These are phyloP conservation scores for Albatrellus ellisii DNA, from an alignment of 768 basidiomycete genomes.

Conservation along the genomic window DNA sequence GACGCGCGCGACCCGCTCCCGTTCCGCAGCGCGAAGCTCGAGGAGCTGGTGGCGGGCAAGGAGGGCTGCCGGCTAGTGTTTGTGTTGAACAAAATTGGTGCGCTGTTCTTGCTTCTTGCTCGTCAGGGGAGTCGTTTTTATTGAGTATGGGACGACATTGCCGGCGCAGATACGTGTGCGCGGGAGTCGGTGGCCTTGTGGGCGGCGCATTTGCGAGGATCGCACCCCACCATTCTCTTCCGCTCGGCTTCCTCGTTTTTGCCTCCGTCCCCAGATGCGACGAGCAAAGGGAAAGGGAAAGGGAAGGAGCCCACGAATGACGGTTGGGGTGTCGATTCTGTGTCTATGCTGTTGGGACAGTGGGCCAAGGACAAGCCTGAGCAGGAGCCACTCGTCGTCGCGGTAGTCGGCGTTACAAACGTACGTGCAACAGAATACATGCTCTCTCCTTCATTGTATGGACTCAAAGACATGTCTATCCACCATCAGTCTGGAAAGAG, in stretches of 20 bases:
- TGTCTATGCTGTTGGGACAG: slow-evolving; percentile 34
- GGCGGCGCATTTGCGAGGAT: slow-evolving; percentile 44
- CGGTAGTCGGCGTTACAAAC: slow-evolving; percentile 76
- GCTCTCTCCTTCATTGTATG: background rate
- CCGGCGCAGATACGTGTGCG: slow-evolving; percentile 56
- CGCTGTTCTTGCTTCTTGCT: slow-evolving; percentile 17
- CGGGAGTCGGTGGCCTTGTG: slow-evolving; percentile 63
- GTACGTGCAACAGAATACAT: slow-evolving; percentile 34
- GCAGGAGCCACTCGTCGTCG: slow-evolving; percentile 46
- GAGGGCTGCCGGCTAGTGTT: slow-evolving; percentile 39
- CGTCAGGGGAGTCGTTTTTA: background rate
- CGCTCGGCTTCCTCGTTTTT: slow-evolving; percentile 59
- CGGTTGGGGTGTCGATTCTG: slow-evolving; percentile 43
- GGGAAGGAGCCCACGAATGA: slow-evolving; percentile 36
- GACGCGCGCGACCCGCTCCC: slow-evolving; percentile 77
- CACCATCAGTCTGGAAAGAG: slow-evolving; percentile 67
- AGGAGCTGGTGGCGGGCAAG: slow-evolving; percentile 33
- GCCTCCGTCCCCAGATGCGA: slow-evolving; percentile 21
- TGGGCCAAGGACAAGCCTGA: slow-evolving; percentile 34
- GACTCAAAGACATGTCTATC: slow-evolving; percentile 1
- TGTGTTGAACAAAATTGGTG: slow-evolving; percentile 84
- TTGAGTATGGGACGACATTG: slow-evolving; percentile 1
- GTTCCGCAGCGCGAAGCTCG: slow-evolving; percentile 51
- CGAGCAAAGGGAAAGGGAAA: slow-evolving; percentile 25
- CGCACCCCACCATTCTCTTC: slow-evolving; percentile 59